phyloP scores from a whole-genome alignment of 495 filamentous ascomycete species.

The Penicillium salamii region DNA sequence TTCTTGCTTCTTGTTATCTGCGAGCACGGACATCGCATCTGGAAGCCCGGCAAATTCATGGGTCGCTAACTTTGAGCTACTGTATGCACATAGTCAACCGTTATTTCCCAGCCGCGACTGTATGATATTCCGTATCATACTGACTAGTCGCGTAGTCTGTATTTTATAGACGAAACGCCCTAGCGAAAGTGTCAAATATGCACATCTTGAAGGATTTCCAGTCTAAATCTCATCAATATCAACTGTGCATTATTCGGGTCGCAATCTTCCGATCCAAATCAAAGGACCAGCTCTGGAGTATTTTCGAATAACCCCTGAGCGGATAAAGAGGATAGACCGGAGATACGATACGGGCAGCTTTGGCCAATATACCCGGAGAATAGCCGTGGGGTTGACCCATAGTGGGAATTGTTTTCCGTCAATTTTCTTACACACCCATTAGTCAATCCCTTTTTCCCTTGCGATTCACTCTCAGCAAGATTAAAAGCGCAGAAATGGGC shows the following conservation, averaged over 20 bases:
- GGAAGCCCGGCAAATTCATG: conserved; percentile 3
- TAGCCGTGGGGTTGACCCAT: conserved; percentile 1
- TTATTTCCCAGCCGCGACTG: not conserved
- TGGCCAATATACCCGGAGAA: conserved; percentile 1
- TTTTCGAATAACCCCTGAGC: conserved; percentile 4
- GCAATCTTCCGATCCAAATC: no score
- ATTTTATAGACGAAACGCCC: no score
- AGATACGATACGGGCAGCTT: no score
- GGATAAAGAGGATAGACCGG: not conserved
- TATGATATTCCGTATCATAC: not conserved
- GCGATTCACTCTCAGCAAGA: not conserved
- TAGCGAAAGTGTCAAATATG: no score
- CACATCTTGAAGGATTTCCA: no score
- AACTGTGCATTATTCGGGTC: no score
- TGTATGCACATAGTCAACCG: not conserved
- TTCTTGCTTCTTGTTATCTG: not conserved
- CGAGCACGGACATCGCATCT: conserved; percentile 1
- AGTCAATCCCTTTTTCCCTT: not conserved
- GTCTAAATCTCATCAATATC: no score
- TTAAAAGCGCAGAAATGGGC: conserved; percentile 1
- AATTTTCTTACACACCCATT: not conserved
- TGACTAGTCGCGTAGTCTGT: no score
- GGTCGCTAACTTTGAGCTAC: not conserved
- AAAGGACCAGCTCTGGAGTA: no score
- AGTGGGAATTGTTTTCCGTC: not conserved